phyloP scores from a whole-genome alignment of 75 land plant genomes.

The Pinus taeda region DNA sequence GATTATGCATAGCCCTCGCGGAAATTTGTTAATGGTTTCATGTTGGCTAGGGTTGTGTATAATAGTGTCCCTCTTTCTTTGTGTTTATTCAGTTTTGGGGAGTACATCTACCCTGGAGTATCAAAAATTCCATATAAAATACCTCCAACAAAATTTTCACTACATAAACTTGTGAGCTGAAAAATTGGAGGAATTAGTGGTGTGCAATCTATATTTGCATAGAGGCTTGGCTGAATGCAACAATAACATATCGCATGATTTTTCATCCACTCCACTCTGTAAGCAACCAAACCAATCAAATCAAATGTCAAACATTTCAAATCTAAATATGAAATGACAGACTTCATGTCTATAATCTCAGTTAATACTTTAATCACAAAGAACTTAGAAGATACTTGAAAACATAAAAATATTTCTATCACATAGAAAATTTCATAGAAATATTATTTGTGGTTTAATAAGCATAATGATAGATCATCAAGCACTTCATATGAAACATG shows the following conservation, averaged over 20 bases:
- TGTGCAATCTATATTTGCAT: conserved; percentile 64
- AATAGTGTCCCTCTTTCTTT: no score
- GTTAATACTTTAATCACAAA: neutral
- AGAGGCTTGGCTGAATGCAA: conserved; percentile 82
- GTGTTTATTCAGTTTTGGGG: no score
- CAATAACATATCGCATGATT: conserved; percentile 54
- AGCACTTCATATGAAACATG: no score
- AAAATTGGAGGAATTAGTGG: conserved; percentile 75
- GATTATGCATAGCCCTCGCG: no score
- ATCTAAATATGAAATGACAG: neutral
- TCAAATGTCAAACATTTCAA: neutral
- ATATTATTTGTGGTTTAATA: no score
- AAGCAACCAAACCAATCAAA: neutral
- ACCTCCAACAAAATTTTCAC: conserved; percentile 68
- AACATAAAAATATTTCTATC: no score
- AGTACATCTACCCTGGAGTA: no score
- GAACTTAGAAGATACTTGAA: no score
- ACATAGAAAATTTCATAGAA: no score
- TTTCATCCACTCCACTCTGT: conserved; percentile 73
- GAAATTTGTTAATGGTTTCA: no score
- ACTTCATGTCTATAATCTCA: neutral
- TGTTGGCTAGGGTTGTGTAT: no score
- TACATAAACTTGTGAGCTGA: conserved; percentile 58
- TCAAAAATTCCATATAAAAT: neutral
- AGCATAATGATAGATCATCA: no score